Conservation (phyloP, 164 flowering plant genomes). For the Magnolia officinalis region DNA sequence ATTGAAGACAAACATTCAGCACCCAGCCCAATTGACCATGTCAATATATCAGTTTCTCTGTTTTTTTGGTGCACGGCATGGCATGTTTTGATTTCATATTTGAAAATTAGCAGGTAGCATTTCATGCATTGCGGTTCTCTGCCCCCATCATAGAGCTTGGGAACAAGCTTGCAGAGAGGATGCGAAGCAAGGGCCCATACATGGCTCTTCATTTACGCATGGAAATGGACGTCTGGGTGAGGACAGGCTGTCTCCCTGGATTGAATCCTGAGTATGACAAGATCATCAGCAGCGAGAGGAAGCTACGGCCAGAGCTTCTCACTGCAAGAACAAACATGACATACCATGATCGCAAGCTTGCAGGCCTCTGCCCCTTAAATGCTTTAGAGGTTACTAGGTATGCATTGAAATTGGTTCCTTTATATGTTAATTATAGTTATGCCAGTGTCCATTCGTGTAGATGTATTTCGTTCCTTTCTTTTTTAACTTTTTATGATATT, state of each 20-base stretch:
- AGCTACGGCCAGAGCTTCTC: constrained; percentile 69
- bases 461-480: not conserved
- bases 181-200: constrained; percentile 83
- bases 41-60: not conserved
- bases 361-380: constrained; percentile 94
- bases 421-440: not conserved
- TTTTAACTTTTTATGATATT: not conserved
- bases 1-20: too few species aligned
- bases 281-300: constrained; percentile 65
- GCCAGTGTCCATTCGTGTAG: not conserved
- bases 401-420: not conserved
- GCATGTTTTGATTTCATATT: not conserved
- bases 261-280: constrained; percentile 68
- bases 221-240: constrained; percentile 99
- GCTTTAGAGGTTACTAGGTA: constrained; percentile 86
- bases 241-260: constrained; percentile 97
- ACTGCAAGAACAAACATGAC: constrained; percentile 89
- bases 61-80: not conserved
- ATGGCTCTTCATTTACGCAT: constrained; percentile 89
- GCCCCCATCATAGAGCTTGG: constrained; percentile 72
- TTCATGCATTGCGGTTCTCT: constrained; percentile 81
- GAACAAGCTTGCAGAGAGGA: constrained; percentile 73
- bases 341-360: constrained; percentile 83
- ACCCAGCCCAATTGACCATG: too few species aligned
- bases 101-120: constrained; percentile 61